These are phyloP conservation scores for Suillus plorans DNA, from an alignment of 768 basidiomycete species.

Conservation along the genomic window DNA sequence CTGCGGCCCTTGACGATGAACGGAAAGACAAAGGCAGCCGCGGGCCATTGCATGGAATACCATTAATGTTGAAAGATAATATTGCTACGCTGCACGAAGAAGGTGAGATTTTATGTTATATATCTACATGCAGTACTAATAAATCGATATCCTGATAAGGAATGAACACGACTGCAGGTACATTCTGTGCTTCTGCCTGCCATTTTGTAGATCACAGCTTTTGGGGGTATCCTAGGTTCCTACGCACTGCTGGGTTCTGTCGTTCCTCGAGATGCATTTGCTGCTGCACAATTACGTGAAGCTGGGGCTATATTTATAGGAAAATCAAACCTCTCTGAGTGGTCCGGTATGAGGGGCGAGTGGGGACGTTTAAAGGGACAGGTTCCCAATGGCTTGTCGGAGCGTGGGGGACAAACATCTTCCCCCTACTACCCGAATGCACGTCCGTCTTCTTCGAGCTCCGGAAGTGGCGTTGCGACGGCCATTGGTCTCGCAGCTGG, in stretches of 20 bases:
- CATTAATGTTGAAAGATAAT: slow-evolving; percentile 49
- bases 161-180: slow-evolving; percentile 40
- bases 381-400: slow-evolving; percentile 45
- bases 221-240: slow-evolving; percentile 26
- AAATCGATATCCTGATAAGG: slow-evolving; percentile 17
- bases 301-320: slow-evolving; percentile 33
- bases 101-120: slow-evolving; percentile 15
- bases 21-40: slow-evolving; percentile 40
- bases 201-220: not conserved
- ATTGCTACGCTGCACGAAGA: slow-evolving; percentile 34
- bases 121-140: not conserved
- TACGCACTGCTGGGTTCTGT: slow-evolving; percentile 22
- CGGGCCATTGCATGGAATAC: slow-evolving; percentile 52
- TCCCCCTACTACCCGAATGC: slow-evolving; percentile 43
- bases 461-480: slow-evolving; percentile 41
- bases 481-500: slow-evolving; percentile 44
- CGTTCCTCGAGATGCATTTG: slow-evolving; percentile 29
- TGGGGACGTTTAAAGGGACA: not conserved
- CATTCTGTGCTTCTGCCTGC: not conserved
- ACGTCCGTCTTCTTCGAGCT: slow-evolving; percentile 41
- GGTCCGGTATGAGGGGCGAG: slow-evolving; percentile 35
- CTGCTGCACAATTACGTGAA: slow-evolving; percentile 21
- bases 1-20: slow-evolving; percentile 48
- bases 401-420: slow-evolving; percentile 42
- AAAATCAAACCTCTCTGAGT: slow-evolving; percentile 47